Evolutionary conservation across 1,284 basidiomycete species (phyloP), one percentile per base, ranked within the genome.

Genomic region (Sanguinoderma infundibulare): DNA sequence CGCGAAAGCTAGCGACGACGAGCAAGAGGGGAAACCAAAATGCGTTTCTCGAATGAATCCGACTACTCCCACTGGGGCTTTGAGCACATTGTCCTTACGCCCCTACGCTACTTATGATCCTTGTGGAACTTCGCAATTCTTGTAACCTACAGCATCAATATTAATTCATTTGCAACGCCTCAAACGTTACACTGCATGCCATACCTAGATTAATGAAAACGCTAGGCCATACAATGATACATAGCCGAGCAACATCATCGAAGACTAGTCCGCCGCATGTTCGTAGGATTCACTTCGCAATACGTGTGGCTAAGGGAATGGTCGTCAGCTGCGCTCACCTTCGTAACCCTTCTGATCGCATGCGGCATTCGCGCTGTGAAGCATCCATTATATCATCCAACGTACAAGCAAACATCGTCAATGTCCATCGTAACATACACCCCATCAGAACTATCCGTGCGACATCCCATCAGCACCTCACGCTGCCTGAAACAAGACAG

Each of bases 401-500:
- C 42, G 53, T 58, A 62, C 60, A 62, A 30, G 26, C 47, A 53
- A 26, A 15, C 49, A 15, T 15, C 22, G n/a, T 17, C 32, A 12
- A n/a, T 15, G n/a, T 8, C 40, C 32, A 24, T 28, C 10, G 17
- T 55, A 46, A 6, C 26, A 8, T 24, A 44, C 32, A 40, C n/a
- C 55, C 8, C 40, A 35, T 66, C 63, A 72, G 64, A 70, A 73
- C 72, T 71, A 53, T 12, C 42, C 24, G 8, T 22, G 28, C 7
- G 5, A 17, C 15, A 38, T 3, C 20, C 51, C 8, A 42, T 61
- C 17, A 62, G 50, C 4, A 52, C 9, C 4, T 17, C 40, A 5
- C 2, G 17, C 35, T 9, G 24, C 8, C n/a, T 22, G 12, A 15
- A 28, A 30, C 1, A 3, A 30, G 9, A 15, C 8, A 20, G 5